Evolutionary conservation across 768 basidiomycete species (phyloP), one percentile per base, ranked within the genome.

Genomic region (Gymnopilus junonius): DNA sequence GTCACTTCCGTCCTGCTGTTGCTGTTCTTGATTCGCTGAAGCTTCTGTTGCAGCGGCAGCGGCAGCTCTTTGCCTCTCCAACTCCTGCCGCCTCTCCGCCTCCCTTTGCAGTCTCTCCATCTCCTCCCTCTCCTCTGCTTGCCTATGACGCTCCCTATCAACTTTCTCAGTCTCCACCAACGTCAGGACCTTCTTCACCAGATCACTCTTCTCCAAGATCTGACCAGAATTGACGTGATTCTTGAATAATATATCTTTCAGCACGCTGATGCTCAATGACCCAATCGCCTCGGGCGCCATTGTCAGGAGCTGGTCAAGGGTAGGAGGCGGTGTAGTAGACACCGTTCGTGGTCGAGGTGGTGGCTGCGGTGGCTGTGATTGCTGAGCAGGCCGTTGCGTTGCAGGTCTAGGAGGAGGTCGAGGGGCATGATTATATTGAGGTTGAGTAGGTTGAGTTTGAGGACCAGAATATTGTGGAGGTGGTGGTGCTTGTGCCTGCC

Each of bases 171-270:
- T 87, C 55, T 88, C 88, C 17, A 94, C 76, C 12, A 94, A 75
- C 15, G 74, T 77, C 59, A 77, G 67, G 25, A 93, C 93, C 70
- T 90, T 91, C 43, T 74, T 80, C 15, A 95, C 92, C n/a, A 95
- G 74, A 54, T 95, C 93, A 23, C 82, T 78, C 79, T 97, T 97
- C 79, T 97, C 95, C n/a, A 97, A 77, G 1, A 95, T 78, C 69
- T 88, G 80, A 43, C 87, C 85, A 29, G 92, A 87, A 67, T 87
- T 85, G 42, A 97, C 92, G 59, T 91, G 94, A 66, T 95, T 93
- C 58, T 87, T 87, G 70, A 87, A 93, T 21, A 97, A 75, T 20
- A 97, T 83, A 2, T 82, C 81, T 73, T 97, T 97, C 50, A 97
- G 80, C n/a, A 82, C 76, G 23, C 86, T 78, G 58, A 96, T 86